These are phyloP conservation scores for Fusarium sp. DNA, from an alignment of 2,329 filamentous ascomycete genomes.

Conservation along the genomic window DNA sequence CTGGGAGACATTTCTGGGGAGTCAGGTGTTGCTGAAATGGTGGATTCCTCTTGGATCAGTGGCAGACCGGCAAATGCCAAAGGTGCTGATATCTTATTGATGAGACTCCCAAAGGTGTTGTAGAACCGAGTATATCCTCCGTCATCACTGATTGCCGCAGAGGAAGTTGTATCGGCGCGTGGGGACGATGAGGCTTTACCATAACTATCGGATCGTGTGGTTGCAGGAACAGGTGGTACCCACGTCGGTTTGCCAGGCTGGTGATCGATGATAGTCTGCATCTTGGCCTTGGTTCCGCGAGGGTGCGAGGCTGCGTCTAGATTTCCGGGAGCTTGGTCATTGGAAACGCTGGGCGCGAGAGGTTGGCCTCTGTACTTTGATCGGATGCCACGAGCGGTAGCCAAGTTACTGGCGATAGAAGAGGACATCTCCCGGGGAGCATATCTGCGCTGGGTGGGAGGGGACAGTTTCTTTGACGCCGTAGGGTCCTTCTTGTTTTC, in stretches of 20 bases:
- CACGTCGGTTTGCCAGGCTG: slow-evolving; percentile 63
- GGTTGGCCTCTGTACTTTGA: slow-evolving; percentile 72
- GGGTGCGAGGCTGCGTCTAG: slow-evolving; percentile 66
- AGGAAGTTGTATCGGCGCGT: slow-evolving; percentile 38
- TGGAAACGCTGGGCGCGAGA: slow-evolving; percentile 76
- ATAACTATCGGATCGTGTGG: slow-evolving; percentile 39
- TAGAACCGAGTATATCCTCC: slow-evolving; percentile 93
- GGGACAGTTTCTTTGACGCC: slow-evolving; percentile 44
- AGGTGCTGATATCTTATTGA: slow-evolving; percentile 88
- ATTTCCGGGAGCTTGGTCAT: slow-evolving; percentile 77
- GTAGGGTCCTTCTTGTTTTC: slow-evolving; percentile 30
- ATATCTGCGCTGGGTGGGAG: slow-evolving; percentile 59
- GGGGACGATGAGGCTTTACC: slow-evolving; percentile 41
- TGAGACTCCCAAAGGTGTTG: slow-evolving; percentile 86
- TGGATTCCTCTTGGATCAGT: slow-evolving; percentile 66
- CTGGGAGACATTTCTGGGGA: slow-evolving; percentile 53
- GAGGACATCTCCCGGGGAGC: slow-evolving; percentile 76
- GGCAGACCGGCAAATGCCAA: slow-evolving; percentile 94
- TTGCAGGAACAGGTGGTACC: slow-evolving; percentile 54
- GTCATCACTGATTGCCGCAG: slow-evolving; percentile 57
- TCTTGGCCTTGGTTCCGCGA: slow-evolving; percentile 61
- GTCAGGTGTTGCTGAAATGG: slow-evolving; percentile 43
- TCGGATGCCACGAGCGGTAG: slow-evolving; percentile 83
- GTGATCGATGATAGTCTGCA: slow-evolving; percentile 66
- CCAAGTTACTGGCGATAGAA: slow-evolving; percentile 88